phyloP scores from a whole-genome alignment of 495 filamentous ascomycete genomes.

The Hypoxylon subgilvum region DNA sequence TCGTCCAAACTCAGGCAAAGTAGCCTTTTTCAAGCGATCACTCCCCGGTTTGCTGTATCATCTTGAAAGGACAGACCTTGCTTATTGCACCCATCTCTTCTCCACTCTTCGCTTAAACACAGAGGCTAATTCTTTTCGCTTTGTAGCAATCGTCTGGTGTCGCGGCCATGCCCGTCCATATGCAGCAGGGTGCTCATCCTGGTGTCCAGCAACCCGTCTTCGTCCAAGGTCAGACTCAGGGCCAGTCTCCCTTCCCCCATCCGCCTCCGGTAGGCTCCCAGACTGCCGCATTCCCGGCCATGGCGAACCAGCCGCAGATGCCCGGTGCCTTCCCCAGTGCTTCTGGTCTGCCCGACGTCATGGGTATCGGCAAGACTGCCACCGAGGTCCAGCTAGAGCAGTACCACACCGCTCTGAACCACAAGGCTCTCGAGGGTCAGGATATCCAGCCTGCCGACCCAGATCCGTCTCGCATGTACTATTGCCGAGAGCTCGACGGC shows the following conservation, averaged over 20 bases:
- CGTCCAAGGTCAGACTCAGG: slow-evolving; percentile 8
- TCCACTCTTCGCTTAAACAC: slow-evolving; percentile 3
- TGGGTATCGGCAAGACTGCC: slow-evolving; percentile 50
- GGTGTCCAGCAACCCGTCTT: slow-evolving; percentile 16
- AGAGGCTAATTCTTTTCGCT: slow-evolving; percentile 31
- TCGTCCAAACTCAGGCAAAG: slow-evolving; percentile 8
- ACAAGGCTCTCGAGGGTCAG: slow-evolving; percentile 52
- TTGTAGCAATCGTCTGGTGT: slow-evolving; percentile 23
- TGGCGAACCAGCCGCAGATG: slow-evolving; percentile 1
- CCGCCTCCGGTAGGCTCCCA: slow-evolving; percentile 18
- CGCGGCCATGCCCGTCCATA: slow-evolving; percentile 19
- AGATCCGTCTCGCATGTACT: slow-evolving; percentile 58
- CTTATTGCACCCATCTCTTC: not conserved
- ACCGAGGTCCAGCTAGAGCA: slow-evolving; percentile 47
- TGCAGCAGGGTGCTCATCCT: slow-evolving; percentile 30
- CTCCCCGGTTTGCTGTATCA: not conserved
- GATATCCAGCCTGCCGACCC: slow-evolving; percentile 59
- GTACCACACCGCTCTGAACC: slow-evolving; percentile 47
- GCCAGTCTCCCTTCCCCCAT: slow-evolving; percentile 18
- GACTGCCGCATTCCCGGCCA: slow-evolving; percentile 14
- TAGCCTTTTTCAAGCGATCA: slow-evolving; percentile 2
- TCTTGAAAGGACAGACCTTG: not conserved
- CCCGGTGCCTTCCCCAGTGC: slow-evolving; percentile 3
- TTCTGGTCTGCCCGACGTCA: slow-evolving; percentile 37
- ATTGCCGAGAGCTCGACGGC: slow-evolving; percentile 56